Percentiles rank a stretch among this genome's conserved stretches.
Evolutionary conservation across 2,329 filamentous ascomycete genomes (phyloP).

Genomic region (Annulohypoxylon truncatum): DNA sequence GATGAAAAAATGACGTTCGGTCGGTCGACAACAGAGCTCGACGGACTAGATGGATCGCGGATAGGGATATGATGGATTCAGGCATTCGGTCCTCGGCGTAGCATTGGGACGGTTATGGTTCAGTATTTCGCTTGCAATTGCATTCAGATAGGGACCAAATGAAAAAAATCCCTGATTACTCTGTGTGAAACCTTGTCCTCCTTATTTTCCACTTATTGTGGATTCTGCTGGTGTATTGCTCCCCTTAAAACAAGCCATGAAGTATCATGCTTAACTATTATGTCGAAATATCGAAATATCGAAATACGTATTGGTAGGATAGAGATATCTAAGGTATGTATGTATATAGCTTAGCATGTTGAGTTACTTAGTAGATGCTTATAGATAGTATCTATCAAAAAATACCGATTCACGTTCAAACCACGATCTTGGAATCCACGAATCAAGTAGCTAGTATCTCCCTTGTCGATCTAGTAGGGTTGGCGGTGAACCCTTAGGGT

Average conservation of each 20-base stretch:
- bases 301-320: neutral
- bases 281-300: neutral
- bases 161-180: slow-evolving; percentile 47
- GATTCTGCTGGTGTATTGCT: neutral
- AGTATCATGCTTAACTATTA: neutral
- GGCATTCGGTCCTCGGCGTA: slow-evolving; percentile 53
- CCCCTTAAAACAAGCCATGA: neutral
- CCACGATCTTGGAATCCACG: neutral
- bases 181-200: slow-evolving; percentile 31
- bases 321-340: neutral
- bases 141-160: slow-evolving; percentile 50
- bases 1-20: slow-evolving; percentile 47
- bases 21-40: slow-evolving; percentile 45
- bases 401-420: neutral
- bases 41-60: slow-evolving; percentile 47
- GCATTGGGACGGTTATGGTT: slow-evolving; percentile 51
- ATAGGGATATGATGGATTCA: slow-evolving; percentile 49
- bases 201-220: neutral
- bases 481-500: neutral
- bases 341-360: too few species aligned
- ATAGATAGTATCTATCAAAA: neutral
- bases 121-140: slow-evolving; percentile 48
- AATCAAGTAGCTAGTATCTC: neutral
- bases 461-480: slow-evolving; percentile 5
- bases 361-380: too few species aligned